Conservation (phyloP, 768 basidiomycete species). For the Boletus rubescentipes region DNA sequence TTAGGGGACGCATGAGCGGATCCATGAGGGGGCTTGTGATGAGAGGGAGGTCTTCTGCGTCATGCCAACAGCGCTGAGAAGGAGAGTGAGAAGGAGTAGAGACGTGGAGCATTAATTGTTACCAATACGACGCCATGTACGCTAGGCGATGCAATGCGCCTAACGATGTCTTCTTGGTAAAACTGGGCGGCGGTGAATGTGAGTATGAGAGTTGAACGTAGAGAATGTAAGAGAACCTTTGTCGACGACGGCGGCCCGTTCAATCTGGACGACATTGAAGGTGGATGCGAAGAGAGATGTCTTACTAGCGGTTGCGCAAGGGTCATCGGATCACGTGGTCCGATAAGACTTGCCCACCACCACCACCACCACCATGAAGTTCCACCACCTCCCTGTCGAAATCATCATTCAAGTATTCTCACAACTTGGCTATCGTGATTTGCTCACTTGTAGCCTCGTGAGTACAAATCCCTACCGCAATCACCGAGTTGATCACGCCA, state of each 20-base stretch:
- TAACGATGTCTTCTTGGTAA: slow-evolving; percentile 68
- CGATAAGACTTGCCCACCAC: neutral
- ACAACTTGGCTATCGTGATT: slow-evolving; percentile 19
- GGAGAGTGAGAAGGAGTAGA: slow-evolving; percentile 6
- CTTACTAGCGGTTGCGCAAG: neutral
- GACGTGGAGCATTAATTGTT: slow-evolving; percentile 17
- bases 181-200: slow-evolving; percentile 39
- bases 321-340: slow-evolving; percentile 22
- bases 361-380: slow-evolving; percentile 1
- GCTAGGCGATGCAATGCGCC: slow-evolving; percentile 40
- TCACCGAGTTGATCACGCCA: neutral
- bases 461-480: neutral
- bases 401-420: slow-evolving; percentile 23
- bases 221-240: slow-evolving; percentile 26
- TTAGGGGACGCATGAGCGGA: slow-evolving; percentile 72
- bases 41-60: slow-evolving; percentile 67
- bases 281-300: slow-evolving; percentile 9
- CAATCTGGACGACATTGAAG: slow-evolving; percentile 30
- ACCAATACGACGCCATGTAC: slow-evolving; percentile 68
- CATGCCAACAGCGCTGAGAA: slow-evolving; percentile 84
- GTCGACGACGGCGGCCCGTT: slow-evolving; percentile 27
- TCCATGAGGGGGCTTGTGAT: slow-evolving; percentile 47
- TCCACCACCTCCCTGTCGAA: slow-evolving; percentile 24
- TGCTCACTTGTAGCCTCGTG: slow-evolving; percentile 32
- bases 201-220: neutral